Conservation (phyloP, 2,329 filamentous ascomycete species). For the Penicillium sp. region DNA sequence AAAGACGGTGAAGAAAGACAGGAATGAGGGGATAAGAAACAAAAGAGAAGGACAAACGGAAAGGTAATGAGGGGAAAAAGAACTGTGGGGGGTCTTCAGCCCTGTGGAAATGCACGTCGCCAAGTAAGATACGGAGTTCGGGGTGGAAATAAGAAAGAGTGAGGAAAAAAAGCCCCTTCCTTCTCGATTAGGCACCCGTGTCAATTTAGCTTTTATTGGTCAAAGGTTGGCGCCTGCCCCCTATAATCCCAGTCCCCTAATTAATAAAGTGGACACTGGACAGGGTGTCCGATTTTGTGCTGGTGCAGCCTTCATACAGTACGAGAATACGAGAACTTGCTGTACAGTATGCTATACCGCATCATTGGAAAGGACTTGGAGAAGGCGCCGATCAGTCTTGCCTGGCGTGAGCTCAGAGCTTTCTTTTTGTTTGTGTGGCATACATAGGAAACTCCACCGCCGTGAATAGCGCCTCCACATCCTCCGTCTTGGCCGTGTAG, state of each 20-base stretch:
- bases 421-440: constrained; percentile 3
- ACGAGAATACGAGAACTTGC: not conserved
- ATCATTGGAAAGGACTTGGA: not conserved
- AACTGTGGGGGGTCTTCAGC: not conserved
- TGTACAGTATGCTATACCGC: not conserved
- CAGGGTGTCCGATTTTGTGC: not conserved
- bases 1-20: not conserved
- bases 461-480: constrained; percentile 53
- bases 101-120: not conserved
- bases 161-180: not conserved
- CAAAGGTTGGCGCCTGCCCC: not conserved
- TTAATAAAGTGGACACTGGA: not conserved
- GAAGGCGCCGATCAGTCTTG: not conserved
- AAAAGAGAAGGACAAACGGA: not conserved
- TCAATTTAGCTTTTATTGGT: not conserved
- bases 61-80: not conserved
- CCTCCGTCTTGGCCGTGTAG: constrained; percentile 55
- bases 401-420: not conserved
- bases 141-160: not conserved
- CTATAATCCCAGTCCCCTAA: not conserved
- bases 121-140: not conserved
- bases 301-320: too few species aligned
- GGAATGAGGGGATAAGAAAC: not conserved
- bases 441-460: constrained; percentile 42
- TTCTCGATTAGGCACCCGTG: not conserved